phyloP scores from a whole-genome alignment of 192 early-diverging fungal species.

The Coemansia furcata region DNA sequence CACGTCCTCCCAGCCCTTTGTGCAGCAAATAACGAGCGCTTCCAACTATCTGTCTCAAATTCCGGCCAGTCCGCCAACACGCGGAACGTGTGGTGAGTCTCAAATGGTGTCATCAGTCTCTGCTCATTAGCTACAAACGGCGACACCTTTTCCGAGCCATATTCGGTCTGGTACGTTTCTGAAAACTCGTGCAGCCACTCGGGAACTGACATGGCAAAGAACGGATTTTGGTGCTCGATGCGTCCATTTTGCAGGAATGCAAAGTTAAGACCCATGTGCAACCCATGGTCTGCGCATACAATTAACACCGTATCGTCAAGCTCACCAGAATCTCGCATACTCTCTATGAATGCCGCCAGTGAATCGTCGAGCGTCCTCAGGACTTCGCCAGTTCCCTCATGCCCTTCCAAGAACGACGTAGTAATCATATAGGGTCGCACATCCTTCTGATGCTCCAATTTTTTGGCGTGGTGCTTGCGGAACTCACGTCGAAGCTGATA shows the following conservation, averaged over 20 bases:
- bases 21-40: slow-evolving; percentile 32
- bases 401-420: slow-evolving; percentile 34
- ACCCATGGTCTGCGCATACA: slow-evolving; percentile 34
- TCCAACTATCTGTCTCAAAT: slow-evolving; percentile 17
- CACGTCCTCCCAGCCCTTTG: slow-evolving; percentile 27
- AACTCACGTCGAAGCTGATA: slow-evolving; percentile 28
- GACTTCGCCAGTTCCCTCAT: slow-evolving; percentile 47
- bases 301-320: slow-evolving; percentile 38
- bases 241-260: slow-evolving; percentile 34
- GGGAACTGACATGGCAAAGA: slow-evolving; percentile 35
- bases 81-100: slow-evolving; percentile 37
- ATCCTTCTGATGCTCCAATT: neutral
- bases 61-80: slow-evolving; percentile 39
- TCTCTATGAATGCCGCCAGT: slow-evolving; percentile 25
- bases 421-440: slow-evolving; percentile 40
- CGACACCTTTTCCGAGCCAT: slow-evolving; percentile 14
- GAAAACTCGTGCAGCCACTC: slow-evolving; percentile 37
- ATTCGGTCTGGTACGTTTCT: slow-evolving; percentile 12
- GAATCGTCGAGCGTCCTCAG: slow-evolving; percentile 29
- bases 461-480: neutral
- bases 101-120: slow-evolving; percentile 39
- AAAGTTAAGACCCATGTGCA: slow-evolving; percentile 52
- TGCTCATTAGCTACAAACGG: slow-evolving; percentile 40
- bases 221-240: slow-evolving; percentile 50
- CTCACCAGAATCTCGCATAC: slow-evolving; percentile 28